phyloP scores from a whole-genome alignment of 2,329 filamentous ascomycete genomes.

The Westerdykella aurantiaca region DNA sequence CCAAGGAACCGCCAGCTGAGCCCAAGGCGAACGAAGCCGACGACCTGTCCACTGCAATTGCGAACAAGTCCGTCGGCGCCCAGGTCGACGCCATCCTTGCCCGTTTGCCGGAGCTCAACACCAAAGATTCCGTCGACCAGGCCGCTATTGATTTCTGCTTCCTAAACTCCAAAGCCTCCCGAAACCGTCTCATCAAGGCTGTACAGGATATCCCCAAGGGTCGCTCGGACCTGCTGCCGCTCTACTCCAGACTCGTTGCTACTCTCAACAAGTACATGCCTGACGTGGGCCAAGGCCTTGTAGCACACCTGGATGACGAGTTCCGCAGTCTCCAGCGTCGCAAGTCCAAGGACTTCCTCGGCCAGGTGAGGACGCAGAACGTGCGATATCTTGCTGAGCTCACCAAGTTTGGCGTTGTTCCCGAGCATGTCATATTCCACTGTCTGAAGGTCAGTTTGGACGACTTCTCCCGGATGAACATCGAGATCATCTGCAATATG shows the following conservation, averaged over 20 bases:
- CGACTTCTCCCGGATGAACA: conserved; percentile 98
- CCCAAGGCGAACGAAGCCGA: conserved; percentile 57
- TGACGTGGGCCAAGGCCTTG: conserved; percentile 86
- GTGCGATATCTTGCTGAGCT: conserved; percentile 96
- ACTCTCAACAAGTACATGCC: conserved; percentile 91
- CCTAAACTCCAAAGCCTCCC: conserved; percentile 94
- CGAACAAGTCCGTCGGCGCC: conserved; percentile 94
- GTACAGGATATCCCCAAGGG: conserved; percentile 93
- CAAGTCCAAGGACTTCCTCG: conserved; percentile 95
- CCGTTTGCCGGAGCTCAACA: conserved; percentile 83
- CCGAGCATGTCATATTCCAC: conserved; percentile 97
- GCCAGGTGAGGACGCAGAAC: conserved; percentile 87
- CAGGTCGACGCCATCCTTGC: conserved; percentile 89
- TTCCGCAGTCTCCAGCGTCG: conserved; percentile 94
- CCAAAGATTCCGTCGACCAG: conserved; percentile 86
- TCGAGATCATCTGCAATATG: conserved; percentile 94
- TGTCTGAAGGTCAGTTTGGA: conserved; percentile 96
- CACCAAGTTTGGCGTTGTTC: conserved; percentile 96
- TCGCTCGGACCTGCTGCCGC: conserved; percentile 80
- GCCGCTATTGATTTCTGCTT: conserved; percentile 96
- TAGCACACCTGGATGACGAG: conserved; percentile 89
- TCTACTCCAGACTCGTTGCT: conserved; percentile 87
- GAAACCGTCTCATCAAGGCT: conserved; percentile 88
- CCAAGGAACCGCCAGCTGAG: conserved; percentile 39
- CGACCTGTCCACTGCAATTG: conserved; percentile 87